phyloP scores from a whole-genome alignment of 169 alveolate genomes.

The Blepharisma undulans region DNA sequence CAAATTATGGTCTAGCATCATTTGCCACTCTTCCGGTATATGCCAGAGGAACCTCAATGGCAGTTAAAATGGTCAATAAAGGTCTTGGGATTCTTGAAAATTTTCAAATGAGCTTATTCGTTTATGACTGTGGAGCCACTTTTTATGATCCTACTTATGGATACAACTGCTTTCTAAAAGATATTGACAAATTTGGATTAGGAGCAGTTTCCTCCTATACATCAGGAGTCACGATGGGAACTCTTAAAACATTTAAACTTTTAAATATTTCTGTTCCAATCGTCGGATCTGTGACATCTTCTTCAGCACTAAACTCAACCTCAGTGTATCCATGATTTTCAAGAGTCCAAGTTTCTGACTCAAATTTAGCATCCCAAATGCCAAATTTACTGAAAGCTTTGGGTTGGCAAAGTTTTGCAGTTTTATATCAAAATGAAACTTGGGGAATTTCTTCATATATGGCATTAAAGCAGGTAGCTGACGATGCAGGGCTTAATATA shows the following conservation, averaged over 20 bases:
- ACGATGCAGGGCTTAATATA: background rate
- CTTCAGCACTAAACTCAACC: background rate
- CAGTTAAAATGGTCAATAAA: background rate
- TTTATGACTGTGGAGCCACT: constrained; percentile 15
- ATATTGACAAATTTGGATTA: background rate
- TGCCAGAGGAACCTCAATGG: background rate
- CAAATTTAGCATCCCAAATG: background rate
- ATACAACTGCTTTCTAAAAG: background rate
- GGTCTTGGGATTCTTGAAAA: background rate
- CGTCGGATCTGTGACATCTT: background rate
- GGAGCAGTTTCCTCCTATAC: background rate
- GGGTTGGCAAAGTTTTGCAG: background rate
- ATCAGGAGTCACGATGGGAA: background rate
- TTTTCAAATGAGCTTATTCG: background rate
- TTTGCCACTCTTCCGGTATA: background rate
- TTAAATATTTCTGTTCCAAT: background rate
- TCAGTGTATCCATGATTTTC: background rate
- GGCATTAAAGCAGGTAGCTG: background rate
- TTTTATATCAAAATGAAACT: background rate
- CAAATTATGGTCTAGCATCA: background rate
- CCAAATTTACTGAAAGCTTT: background rate
- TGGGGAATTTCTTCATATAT: background rate
- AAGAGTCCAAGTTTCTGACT: background rate
- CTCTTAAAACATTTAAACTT: background rate
- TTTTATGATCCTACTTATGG: background rate